A percentile compares a stretch with the other conserved stretches of the same genome.
phyloP scores from a whole-genome alignment of 176 grass and related monocot genomes.

The Ensete glaucum region DNA sequence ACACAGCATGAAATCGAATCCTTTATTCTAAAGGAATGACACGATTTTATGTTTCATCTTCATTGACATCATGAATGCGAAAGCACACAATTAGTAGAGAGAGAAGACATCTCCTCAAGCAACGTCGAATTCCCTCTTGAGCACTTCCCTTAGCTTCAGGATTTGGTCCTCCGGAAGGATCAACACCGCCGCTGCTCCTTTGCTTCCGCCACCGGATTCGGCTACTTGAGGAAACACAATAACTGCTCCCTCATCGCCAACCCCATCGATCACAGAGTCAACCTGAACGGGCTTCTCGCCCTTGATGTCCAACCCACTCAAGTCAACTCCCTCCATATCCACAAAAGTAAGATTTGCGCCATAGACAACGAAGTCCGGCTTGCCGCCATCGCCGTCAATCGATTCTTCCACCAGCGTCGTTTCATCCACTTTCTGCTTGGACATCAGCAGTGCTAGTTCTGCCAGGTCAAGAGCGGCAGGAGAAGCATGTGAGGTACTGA shows the following conservation, averaged over 20 bases:
- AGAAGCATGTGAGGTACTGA: slow-evolving; percentile 26
- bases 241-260: slow-evolving; percentile 66
- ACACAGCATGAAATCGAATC: no score
- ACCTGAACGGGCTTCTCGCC: slow-evolving; percentile 52
- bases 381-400: slow-evolving; percentile 2
- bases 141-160: slow-evolving; percentile 31
- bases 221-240: slow-evolving; percentile 52
- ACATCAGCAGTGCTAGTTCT: slow-evolving; percentile 59
- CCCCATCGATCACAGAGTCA: slow-evolving; percentile 62
- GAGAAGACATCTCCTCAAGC: background rate
- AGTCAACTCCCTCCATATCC: slow-evolving; percentile 54
- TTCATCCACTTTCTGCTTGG: slow-evolving; percentile 42
- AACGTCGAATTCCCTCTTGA: slow-evolving; percentile 23
- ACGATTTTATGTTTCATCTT: background rate
- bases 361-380: slow-evolving; percentile 52
- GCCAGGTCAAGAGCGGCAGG: slow-evolving; percentile 44
- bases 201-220: slow-evolving; percentile 6
- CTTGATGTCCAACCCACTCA: slow-evolving; percentile 63
- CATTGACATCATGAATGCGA: background rate
- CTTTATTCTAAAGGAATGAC: background rate
- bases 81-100: no score
- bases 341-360: slow-evolving; percentile 80
- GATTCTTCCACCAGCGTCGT: slow-evolving; percentile 41
- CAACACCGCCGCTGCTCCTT: no score
- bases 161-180: slow-evolving; percentile 45